Evolutionary conservation across 768 basidiomycete genomes (phyloP), one percentile per base, ranked within the genome.

Genomic region (Hydnomerulius pinastri): DNA sequence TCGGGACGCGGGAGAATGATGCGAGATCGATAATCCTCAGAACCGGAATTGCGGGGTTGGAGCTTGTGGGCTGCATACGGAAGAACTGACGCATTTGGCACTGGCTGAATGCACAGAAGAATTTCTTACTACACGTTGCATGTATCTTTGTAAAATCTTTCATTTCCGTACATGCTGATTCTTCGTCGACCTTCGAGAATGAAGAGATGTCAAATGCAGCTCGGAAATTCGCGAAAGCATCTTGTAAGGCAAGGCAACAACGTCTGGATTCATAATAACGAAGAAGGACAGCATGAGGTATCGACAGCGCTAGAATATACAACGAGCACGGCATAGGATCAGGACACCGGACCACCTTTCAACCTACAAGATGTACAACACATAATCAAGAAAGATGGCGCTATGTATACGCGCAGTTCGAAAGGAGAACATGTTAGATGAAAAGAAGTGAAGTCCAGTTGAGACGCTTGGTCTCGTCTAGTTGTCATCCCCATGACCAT

Each of bases 361-460:
- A 59, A 56, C 63, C 51, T 70, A 63, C 63, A 61, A 55, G 50
- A 44, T 63, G 57, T 65, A 61, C 54, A n/a, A 67, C 57, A 64
- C 38, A 43, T 23, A 33, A 43, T 33, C 13, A 32, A 50, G 35
- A 35, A 36, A 21, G 11, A 48, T 50, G 52, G 46, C 57, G 67
- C 44, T 65, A 62, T 39, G 27, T n/a, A 33, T 13, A 23, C 42
- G 43, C 38, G 46, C 23, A 51, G 35, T 48, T 17, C 35, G 54
- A 49, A 52, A 49, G 20, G 36, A 48, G 44, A 55, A 40, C 53
- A 58, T 54, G 49, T 40, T 37, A 49, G 54, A 51, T 39, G 51
- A 55, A 52, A 58, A 56, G 55, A 55, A 46, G 39, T 37, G 25
- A 28, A 59, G 54, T 51, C 55, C 42, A 29, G 15, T 44, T 50